Evolutionary conservation across 495 filamentous ascomycete genomes (phyloP).

Genomic region (Penicillium diatomitis): DNA sequence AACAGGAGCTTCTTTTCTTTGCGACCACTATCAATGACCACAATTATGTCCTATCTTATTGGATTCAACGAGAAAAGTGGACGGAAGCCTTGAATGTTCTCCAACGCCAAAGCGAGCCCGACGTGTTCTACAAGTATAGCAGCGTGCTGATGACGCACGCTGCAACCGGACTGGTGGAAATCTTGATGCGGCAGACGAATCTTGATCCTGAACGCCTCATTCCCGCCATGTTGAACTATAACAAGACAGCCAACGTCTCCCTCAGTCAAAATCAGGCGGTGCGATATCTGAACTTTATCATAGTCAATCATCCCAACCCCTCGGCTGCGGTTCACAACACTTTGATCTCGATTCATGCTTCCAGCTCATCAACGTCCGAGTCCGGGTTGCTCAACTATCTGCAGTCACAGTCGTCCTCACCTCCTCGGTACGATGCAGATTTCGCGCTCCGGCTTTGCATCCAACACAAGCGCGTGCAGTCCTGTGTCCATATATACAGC

Average conservation of each 20-base stretch:
- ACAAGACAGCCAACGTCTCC: conserved; percentile 49
- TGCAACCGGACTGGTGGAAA: conserved; percentile 76
- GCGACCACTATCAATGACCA: conserved; percentile 81
- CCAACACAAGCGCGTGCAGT: conserved; percentile 81
- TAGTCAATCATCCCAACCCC: conserved; percentile 72
- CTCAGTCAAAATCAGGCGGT: conserved; percentile 79
- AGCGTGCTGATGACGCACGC: conserved; percentile 91
- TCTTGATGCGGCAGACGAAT: conserved; percentile 84
- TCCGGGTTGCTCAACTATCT: conserved; percentile 79
- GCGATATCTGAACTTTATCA: conserved; percentile 86
- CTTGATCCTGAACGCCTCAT: conserved; percentile 85
- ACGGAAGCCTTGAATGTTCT: conserved; percentile 77
- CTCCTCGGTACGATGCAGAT: conserved; percentile 86
- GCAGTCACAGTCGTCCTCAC: conserved; percentile 60
- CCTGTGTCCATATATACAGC: conserved; percentile 92
- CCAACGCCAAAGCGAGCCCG: conserved; percentile 81
- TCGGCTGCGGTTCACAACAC: conserved; percentile 97
- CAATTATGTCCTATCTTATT: conserved; percentile 92
- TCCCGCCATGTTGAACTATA: conserved; percentile 87
- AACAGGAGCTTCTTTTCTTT: conserved; percentile 85
- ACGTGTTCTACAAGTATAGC: conserved; percentile 92
- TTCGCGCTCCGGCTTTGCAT: conserved; percentile 95
- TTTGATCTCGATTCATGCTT: conserved; percentile 90
- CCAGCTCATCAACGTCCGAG: conserved; percentile 72
- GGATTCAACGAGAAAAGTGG: conserved; percentile 96